Percentiles rank a stretch among this genome's conserved stretches.
Evolutionary conservation across 495 filamentous ascomycete genomes (phyloP).

Genomic region (Thozetella sp.): DNA sequence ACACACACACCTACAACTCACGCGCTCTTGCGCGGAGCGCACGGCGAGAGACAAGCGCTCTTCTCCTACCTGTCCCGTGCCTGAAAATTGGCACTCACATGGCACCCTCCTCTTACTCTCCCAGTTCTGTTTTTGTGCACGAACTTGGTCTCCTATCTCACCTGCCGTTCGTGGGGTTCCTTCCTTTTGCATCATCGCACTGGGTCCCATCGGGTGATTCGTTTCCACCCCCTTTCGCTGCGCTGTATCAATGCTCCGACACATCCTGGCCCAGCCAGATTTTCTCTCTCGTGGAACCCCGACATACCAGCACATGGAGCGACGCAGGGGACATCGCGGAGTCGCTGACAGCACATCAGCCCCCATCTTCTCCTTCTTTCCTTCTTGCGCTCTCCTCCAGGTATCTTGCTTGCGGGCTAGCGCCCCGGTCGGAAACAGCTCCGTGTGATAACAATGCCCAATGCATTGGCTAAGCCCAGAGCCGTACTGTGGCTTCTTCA

Average conservation of each 20-base stretch:
- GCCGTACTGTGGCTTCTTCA: background rate
- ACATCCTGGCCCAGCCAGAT: background rate
- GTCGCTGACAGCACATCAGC: background rate
- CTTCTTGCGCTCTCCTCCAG: too few species aligned
- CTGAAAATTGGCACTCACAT: too few species aligned
- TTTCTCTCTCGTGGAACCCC: background rate
- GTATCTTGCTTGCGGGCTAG: background rate
- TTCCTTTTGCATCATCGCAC: conserved; percentile 1
- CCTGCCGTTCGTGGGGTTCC: too few species aligned
- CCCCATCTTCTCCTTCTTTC: background rate
- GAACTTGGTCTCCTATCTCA: background rate
- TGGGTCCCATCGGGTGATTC: background rate
- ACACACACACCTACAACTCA: too few species aligned
- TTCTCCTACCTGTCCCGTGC: too few species aligned
- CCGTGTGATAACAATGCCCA: too few species aligned
- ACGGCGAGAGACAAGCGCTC: too few species aligned
- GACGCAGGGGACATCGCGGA: background rate
- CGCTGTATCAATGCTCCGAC: background rate
- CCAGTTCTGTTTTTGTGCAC: background rate
- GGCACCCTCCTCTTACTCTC: background rate
- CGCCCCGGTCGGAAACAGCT: background rate
- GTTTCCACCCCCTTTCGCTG: background rate
- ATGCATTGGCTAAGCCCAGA: too few species aligned
- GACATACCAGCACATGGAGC: background rate
- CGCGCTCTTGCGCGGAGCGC: too few species aligned